Evolutionary conservation across 257 asterid genomes (phyloP).

Genomic region (Parsonsia alboflavescens): DNA sequence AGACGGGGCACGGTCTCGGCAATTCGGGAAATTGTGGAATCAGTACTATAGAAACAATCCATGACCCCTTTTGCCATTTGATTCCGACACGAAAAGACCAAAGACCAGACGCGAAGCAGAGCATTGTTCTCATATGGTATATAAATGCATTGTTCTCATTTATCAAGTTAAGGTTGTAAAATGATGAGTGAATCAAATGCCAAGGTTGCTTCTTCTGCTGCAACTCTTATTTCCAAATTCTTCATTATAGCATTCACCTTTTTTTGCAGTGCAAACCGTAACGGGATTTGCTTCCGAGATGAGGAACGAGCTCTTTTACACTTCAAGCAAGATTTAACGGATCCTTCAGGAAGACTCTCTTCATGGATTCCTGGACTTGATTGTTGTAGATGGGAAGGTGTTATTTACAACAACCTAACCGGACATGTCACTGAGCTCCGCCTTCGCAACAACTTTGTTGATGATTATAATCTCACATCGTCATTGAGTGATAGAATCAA

Average conservation of each 20-base stretch:
- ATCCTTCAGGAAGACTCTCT: constrained; percentile 11
- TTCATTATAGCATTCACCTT: background rate
- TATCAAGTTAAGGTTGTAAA: too few relatives aligned
- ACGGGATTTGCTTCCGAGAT: constrained; percentile 3
- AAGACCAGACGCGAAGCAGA: too few relatives aligned
- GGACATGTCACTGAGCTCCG: constrained; percentile 21
- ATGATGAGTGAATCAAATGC: background rate
- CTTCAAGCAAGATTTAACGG: constrained; percentile 14
- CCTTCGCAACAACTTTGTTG: constrained; percentile 8
- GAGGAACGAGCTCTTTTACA: constrained; percentile 24
- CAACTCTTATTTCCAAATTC: background rate
- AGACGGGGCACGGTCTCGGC: too few relatives aligned
- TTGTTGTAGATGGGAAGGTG: constrained; percentile 25
- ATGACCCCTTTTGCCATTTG: too few relatives aligned
- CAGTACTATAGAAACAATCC: too few relatives aligned
- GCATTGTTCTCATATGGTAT: too few relatives aligned
- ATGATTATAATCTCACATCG: too few relatives aligned
- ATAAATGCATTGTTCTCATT: too few relatives aligned
- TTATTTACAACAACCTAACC: constrained; percentile 16
- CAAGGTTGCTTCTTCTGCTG: background rate
- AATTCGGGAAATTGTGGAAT: too few relatives aligned
- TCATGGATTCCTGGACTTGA: constrained; percentile 17
- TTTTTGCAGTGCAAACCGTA: background rate
- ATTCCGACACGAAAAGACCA: too few relatives aligned
- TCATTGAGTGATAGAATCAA: constrained; percentile 6